Base-by-base conservation (phyloP, 345 rosid species). In the Noccaea caerulescens region DNA sequence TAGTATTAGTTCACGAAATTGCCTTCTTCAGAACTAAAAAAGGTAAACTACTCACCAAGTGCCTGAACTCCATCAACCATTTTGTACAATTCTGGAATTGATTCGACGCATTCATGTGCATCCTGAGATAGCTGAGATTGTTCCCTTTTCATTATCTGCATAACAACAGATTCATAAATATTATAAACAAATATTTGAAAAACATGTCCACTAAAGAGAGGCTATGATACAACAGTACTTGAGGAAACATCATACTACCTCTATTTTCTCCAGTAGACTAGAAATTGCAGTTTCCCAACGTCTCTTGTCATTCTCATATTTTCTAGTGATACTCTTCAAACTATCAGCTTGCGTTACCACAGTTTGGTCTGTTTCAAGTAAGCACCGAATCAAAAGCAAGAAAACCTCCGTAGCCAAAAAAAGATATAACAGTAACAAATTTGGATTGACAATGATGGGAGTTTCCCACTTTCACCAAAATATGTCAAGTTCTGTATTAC, bases 51-150 rank as follows among this genome's bases (percentile, higher is more conserved):
- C 84, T 63, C 85, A 93, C 99, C 96, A 51, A 93, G 78, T 76
- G 90, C 89, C 76, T 91, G 96, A 78, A 93, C 96, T 46, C 87
- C 97, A 72, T 52, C 77, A 63, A 89, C 91, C 99, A 93, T 93
- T 71, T 83, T 89, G 68, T 77, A 83, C 80, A 93, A 58, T 20
- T 87, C 87, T 0, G 96, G 96, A 76, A 93, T 84, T 12, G 97
- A 86, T 69, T 82, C 90, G 12, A 77, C 86, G 63, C 97, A 93
- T 54, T 85, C 84, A 69, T 88, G 96, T 71, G 99, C 99, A 71
- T 89, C 88, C 8, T 41, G 79, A 20, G 93, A 84, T 69, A 93
- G 91, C 79, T 68, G 86, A 72, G 82, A 79, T 55, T 93, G 99
- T 76, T 91, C 95, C 72, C 79, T 82, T 77, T 91, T 89, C 96